Percentiles rank a stretch among this genome's conserved stretches.
These are phyloP conservation scores for Lactuca saligna DNA, from an alignment of 129 eudicot species.

Conservation along the genomic window DNA sequence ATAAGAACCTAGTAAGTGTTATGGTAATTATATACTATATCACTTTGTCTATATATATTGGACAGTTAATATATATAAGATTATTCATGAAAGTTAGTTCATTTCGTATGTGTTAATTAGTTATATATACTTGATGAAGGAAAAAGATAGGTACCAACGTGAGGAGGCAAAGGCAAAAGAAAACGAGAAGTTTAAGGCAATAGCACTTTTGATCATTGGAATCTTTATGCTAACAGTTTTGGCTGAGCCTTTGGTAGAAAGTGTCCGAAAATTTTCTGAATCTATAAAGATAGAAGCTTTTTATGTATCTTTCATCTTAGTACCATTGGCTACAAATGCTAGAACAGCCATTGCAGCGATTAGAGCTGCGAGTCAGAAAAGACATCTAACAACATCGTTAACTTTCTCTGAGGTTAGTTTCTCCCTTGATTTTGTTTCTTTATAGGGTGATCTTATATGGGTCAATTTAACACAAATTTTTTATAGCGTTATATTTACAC, in stretches of 20 bases:
- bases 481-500: not conserved
- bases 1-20: conserved; percentile 39
- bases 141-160: conserved; percentile 26
- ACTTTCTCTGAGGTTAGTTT: conserved; percentile 64
- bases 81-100: not conserved
- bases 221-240: conserved; percentile 42
- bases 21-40: too few species aligned
- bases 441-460: not conserved
- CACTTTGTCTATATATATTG: too few species aligned
- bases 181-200: conserved; percentile 32
- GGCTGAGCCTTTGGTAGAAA: conserved; percentile 63
- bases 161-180: conserved; percentile 40
- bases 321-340: conserved; percentile 65
- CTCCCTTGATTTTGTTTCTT: conserved; percentile 1
- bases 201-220: conserved; percentile 43
- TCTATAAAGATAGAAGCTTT: conserved; percentile 44
- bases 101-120: not conserved
- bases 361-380: conserved; percentile 42
- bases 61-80: too few species aligned
- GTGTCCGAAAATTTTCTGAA: conserved; percentile 48
- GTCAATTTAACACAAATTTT: not conserved
- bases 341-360: conserved; percentile 53
- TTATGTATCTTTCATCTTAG: conserved; percentile 53
- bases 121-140: not conserved
- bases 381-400: conserved; percentile 46